Evolutionary conservation across 164 flowering plant species (phyloP).

Genomic region (Tinospora cordifolia): DNA sequence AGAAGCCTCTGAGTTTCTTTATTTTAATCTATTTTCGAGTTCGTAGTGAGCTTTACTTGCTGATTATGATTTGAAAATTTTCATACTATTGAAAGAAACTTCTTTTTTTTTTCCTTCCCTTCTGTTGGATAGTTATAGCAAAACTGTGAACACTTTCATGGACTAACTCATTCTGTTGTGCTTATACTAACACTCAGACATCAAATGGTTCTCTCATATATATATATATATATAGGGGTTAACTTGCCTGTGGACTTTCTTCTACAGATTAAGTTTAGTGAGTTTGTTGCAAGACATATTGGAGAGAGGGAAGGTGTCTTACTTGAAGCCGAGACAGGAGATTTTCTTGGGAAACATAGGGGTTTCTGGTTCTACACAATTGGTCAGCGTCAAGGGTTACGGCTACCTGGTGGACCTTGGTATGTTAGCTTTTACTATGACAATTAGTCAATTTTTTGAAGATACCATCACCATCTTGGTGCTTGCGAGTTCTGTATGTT

Average conservation of each 20-base stretch:
- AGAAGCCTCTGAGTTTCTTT: too few relatives aligned
- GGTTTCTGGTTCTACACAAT: conserved; percentile 97
- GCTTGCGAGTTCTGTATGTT: not conserved
- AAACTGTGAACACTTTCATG: not conserved
- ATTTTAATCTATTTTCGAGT: too few relatives aligned
- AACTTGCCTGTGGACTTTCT: not conserved
- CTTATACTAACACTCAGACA: too few relatives aligned
- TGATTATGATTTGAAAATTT: too few relatives aligned
- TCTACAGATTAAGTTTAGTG: conserved; percentile 81
- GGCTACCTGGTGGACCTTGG: conserved; percentile 99
- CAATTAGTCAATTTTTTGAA: not conserved
- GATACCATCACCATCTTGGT: not conserved
- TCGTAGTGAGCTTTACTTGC: too few relatives aligned
- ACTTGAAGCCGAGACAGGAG: conserved; percentile 92
- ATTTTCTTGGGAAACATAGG: conserved; percentile 77
- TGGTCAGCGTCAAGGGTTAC: conserved; percentile 95
- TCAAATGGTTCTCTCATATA: not conserved
- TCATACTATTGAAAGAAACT: too few relatives aligned
- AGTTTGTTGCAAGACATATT: conserved; percentile 86
- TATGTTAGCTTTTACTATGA: conserved; percentile 20
- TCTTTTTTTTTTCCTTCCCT: too few relatives aligned
- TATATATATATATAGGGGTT: not conserved
- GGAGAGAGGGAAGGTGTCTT: conserved; percentile 90
- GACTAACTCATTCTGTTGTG: not conserved
- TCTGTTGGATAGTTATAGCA: too few relatives aligned